phyloP scores from a whole-genome alignment of 371 early-diverging fungal genomes.

The Mortierella sp. region DNA sequence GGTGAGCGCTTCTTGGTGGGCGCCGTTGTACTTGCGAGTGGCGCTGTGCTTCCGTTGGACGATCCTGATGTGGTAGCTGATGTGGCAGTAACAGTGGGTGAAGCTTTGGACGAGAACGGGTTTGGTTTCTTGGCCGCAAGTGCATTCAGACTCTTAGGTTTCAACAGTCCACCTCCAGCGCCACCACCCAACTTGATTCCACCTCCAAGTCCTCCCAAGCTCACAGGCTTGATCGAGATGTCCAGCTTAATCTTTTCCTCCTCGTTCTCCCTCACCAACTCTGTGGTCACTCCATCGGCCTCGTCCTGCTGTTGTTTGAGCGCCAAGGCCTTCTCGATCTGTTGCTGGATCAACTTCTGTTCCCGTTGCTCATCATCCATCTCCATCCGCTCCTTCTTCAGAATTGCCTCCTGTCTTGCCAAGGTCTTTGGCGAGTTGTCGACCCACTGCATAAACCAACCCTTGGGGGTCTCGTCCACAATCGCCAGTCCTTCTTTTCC shows the following conservation, averaged over 20 bases:
- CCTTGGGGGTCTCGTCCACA: constrained; percentile 93
- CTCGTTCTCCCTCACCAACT: constrained; percentile 31
- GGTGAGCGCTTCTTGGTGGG: constrained; percentile 60
- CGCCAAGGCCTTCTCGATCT: constrained; percentile 82
- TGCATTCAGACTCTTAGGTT: constrained; percentile 55
- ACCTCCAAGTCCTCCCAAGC: constrained; percentile 10
- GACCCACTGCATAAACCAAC: constrained; percentile 93
- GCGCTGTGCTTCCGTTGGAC: not conserved
- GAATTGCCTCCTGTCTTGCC: constrained; percentile 86
- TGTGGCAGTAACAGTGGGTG: constrained; percentile 18
- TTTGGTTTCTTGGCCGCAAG: constrained; percentile 52
- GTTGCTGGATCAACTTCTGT: constrained; percentile 79
- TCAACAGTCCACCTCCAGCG: constrained; percentile 25
- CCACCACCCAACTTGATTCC: constrained; percentile 43
- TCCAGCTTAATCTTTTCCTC: constrained; percentile 77
- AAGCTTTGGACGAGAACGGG: constrained; percentile 57
- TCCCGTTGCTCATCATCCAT: constrained; percentile 91
- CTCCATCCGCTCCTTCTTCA: constrained; percentile 84
- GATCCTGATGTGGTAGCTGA: constrained; percentile 10
- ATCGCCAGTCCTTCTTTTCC: constrained; percentile 86
- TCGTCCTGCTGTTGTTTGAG: constrained; percentile 59
- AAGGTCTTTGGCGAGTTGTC: constrained; percentile 91
- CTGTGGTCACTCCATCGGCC: constrained; percentile 17
- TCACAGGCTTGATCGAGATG: constrained; percentile 57
- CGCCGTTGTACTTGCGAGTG: not conserved